A percentile compares a stretch with the other conserved stretches of the same genome.
These are phyloP conservation scores for Trypanosoma caninum DNA, from an alignment of 208 protist genomes.

Conservation along the genomic window DNA sequence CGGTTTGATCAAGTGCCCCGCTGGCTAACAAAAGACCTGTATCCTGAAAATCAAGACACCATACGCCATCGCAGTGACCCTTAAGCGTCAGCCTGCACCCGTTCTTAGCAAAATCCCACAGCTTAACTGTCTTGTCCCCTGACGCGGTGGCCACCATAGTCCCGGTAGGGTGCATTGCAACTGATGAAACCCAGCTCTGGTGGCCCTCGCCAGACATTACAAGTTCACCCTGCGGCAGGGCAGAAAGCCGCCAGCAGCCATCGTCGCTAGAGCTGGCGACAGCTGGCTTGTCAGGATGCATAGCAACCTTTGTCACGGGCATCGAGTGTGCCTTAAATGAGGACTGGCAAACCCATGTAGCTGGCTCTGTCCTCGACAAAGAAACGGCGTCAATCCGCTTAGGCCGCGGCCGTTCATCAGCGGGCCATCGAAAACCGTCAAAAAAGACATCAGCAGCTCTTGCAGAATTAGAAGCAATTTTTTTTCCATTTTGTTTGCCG, in stretches of 20 bases:
- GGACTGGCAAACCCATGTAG: constrained; percentile 57
- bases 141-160: constrained; percentile 93
- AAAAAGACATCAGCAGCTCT: constrained; percentile 9
- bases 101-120: constrained; percentile 95
- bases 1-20: constrained; percentile 92
- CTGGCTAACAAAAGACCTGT: constrained; percentile 89
- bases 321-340: constrained; percentile 85
- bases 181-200: constrained; percentile 88
- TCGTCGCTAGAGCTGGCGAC: constrained; percentile 96
- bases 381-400: neutral
- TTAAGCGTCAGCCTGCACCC: constrained; percentile 84
- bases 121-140: constrained; percentile 95
- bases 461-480: neutral
- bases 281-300: constrained; percentile 94
- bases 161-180: constrained; percentile 88
- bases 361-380: constrained; percentile 21
- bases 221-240: constrained; percentile 90
- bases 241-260: constrained; percentile 93
- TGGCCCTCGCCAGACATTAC: constrained; percentile 95
- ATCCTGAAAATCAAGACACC: constrained; percentile 94
- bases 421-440: constrained; percentile 61
- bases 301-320: constrained; percentile 79
- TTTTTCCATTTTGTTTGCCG: constrained; percentile 17
- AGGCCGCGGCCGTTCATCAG: constrained; percentile 49
- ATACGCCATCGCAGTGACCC: constrained; percentile 95